A percentile compares a stretch with the other conserved stretches of the same genome.
phyloP scores from a whole-genome alignment of 106 monocot species.

The Phalaenopsis aphrodite region DNA sequence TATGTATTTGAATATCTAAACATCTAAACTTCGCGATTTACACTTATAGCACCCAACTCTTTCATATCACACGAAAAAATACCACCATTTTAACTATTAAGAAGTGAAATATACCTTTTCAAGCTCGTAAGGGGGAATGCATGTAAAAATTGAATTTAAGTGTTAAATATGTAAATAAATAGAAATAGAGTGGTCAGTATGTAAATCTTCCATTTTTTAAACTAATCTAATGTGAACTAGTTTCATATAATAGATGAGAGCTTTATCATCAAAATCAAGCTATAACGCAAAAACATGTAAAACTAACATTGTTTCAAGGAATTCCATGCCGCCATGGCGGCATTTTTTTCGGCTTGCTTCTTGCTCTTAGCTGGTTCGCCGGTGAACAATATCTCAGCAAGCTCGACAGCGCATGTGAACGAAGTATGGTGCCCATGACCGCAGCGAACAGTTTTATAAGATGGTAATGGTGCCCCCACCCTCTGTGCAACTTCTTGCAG shows the following conservation, averaged over 20 bases:
- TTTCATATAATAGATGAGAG: background rate
- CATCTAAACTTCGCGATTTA: too few relatives aligned
- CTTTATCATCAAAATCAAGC: background rate
- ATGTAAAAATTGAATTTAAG: too few relatives aligned
- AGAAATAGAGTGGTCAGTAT: too few relatives aligned
- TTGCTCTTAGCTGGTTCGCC: conserved; percentile 98
- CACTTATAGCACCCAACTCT: too few relatives aligned
- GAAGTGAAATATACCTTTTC: too few relatives aligned
- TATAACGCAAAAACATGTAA: background rate
- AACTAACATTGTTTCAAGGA: conserved; percentile 82
- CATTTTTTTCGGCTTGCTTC: conserved; percentile 98
- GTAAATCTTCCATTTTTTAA: too few relatives aligned
- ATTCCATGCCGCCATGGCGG: conserved; percentile 90
- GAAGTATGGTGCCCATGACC: conserved; percentile 80
- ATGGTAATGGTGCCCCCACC: conserved; percentile 89
- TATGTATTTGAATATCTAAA: too few relatives aligned
- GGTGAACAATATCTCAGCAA: conserved; percentile 80
- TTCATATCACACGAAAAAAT: too few relatives aligned
- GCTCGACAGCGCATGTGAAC: conserved; percentile 88
- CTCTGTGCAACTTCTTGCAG: conserved; percentile 93
- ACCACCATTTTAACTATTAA: too few relatives aligned
- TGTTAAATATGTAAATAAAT: too few relatives aligned
- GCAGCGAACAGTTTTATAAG: conserved; percentile 69
- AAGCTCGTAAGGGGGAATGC: too few relatives aligned
- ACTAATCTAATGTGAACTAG: background rate